Base-by-base conservation (phyloP, 208 protist species). In the Crithidia acanthocephali region DNA sequence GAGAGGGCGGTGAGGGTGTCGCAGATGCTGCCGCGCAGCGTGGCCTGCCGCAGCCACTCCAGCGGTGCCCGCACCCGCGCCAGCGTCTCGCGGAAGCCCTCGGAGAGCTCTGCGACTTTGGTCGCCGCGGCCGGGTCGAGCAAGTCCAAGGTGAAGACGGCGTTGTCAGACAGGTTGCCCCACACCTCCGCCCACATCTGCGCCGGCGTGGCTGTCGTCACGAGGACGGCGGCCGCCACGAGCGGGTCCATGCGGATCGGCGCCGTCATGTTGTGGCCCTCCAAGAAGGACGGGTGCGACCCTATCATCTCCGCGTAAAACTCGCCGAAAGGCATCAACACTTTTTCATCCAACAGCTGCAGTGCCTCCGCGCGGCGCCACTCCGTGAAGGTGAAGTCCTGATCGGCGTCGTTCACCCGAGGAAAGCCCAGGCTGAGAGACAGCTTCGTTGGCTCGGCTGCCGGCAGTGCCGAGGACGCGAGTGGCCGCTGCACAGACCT, bases 141-240 rank as follows among this genome's bases (percentile, higher is more conserved):
- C 18, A 78, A 47, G 45, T 78, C 30, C 30, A 78, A 57, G 23
- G 65, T 42, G 25, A 78, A 72, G 23, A 72, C 72, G 11, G 66
- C 59, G 64, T 40, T 50, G n/a, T 78, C 72, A 18, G 72, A 68
- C 72, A 78, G 55, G 59, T 57, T 78, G 45, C 72, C 72, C 72
- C 72, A 78, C 35, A 51, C 64, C 42, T 72, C 16, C 48, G 63
- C 32, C 72, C 64, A 72, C 65, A 78, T 42, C 65, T 78, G 27
- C n/a, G 22, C 62, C 28, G 71, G 44, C 27, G 45, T 45, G 0
- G 44, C 15, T 9, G 18, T 51, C 18, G 65, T 71, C 25, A 53
- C 42, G 6, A 53, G n/a, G 25, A 20, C 32, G 22, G 53, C 63
- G 20, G 63, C 45, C 6, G 57, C 44, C 62, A 64, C 55, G 5